These are phyloP conservation scores for Malus sieversii DNA, from an alignment of 306 rosid species.

Conservation along the genomic window DNA sequence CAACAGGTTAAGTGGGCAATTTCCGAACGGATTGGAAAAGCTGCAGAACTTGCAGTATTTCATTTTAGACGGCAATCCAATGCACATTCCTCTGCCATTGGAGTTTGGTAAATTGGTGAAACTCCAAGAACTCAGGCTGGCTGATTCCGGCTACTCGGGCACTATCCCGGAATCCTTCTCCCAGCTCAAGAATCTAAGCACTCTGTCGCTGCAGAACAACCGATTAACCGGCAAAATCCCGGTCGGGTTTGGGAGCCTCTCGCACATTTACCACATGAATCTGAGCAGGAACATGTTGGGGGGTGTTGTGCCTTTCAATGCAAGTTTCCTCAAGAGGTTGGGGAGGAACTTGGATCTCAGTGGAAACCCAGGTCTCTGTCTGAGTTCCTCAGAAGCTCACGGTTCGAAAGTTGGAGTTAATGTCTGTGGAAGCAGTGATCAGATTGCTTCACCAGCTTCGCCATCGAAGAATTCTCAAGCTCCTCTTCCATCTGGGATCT, in stretches of 20 bases:
- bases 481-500: conserved; percentile 10
- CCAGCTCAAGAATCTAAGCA: conserved; percentile 35
- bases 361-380: conserved; percentile 45
- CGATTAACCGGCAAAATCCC: conserved; percentile 35
- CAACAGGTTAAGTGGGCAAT: conserved; percentile 25
- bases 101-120: conserved; percentile 32
- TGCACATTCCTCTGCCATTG: conserved; percentile 26
- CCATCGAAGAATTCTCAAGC: conserved; percentile 28
- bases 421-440: conserved; percentile 29
- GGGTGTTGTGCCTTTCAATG: conserved; percentile 44
- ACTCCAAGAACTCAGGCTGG: conserved; percentile 46
- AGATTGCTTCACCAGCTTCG: conserved; percentile 5
- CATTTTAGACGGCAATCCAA: conserved; percentile 48
- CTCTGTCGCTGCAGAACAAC: conserved; percentile 44
- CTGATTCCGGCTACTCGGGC: conserved; percentile 40
- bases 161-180: conserved; percentile 34
- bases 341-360: conserved; percentile 45
- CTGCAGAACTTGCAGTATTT: conserved; percentile 44
- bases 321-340: conserved; percentile 42
- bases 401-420: conserved; percentile 34
- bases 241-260: conserved; percentile 22
- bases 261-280: conserved; percentile 48
- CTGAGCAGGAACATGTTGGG: conserved; percentile 33
- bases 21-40: conserved; percentile 34
- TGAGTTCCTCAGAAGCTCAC: conserved; percentile 29